Evolutionary conservation across 306 rosid genomes (phyloP), one percentile per base, ranked within the genome.

Genomic region (Casuarina cunninghamiana): DNA sequence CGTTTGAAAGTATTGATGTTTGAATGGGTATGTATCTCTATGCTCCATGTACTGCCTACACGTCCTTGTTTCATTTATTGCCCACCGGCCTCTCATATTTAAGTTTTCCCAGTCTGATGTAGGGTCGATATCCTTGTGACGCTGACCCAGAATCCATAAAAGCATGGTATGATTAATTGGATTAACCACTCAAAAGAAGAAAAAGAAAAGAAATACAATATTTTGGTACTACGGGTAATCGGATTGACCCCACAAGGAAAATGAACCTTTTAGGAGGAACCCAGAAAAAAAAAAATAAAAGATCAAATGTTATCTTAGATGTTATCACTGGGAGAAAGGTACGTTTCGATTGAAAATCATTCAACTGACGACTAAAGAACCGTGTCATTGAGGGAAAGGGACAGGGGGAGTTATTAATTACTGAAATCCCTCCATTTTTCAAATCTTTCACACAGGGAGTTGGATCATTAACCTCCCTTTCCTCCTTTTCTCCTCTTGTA

Each of bases 41-140:
- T 26, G 32, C 32, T 46, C 61, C 43, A 54, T 54, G 69, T 48
- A 32, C 70, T 55, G 75, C 77, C 32, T 1, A 77, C 77, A 71
- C 38, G 81, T 83, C 85, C 75, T 71, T 77, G 81, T 77, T 78
- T 78, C 44, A 82, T 83, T 86, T 77, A 86, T 80, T 70, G 53
- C 77, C 71, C 80, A 82, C 86, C 86, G 48, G 77, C 82, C 78
- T 15, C 62, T 70, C 76, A 74, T 77, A 32, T 73, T 77, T n/a
- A 48, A 44, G 39, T 77, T 74, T 65, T 83, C 62, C 71, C 79
- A 39, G 70, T 77, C 51, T 67, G 19, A 73, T 43, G 83, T 50
- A 75, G 80, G 83, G 81, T 74, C 83, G 68, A 68, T 72, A 73
- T 76, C 79, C 69, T 73, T 16, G 67, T 69, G 88, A 85, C 66